Conservation (phyloP, 805 yeast genomes). For the Ogataea methanolica region DNA sequence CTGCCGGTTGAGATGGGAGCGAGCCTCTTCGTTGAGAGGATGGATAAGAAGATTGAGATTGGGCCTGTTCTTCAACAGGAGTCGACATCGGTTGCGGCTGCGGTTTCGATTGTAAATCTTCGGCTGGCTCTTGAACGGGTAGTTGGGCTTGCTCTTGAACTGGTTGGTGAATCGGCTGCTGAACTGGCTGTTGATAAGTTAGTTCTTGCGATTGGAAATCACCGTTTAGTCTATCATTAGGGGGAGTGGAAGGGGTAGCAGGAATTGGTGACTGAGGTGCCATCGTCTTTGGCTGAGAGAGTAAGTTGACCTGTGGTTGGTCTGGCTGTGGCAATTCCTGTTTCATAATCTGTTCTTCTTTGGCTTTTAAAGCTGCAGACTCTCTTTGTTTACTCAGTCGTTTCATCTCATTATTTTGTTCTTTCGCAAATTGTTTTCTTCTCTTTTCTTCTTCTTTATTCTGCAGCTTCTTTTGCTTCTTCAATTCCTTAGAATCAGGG, state of each 20-base stretch:
- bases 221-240: too few species aligned
- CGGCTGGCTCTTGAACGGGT: too few species aligned
- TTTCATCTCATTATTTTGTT: constrained; percentile 21
- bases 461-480: constrained; percentile 11
- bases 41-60: too few species aligned
- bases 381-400: constrained; percentile 22
- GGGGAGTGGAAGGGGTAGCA: not conserved
- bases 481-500: constrained; percentile 11
- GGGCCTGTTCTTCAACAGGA: too few species aligned
- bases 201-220: constrained; percentile 1
- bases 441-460: constrained; percentile 18
- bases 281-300: not conserved
- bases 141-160: too few species aligned
- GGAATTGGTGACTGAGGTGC: constrained; percentile 1
- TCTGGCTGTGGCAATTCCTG: not conserved
- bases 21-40: too few species aligned
- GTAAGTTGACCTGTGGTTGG: not conserved
- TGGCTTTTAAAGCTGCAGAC: constrained; percentile 17
- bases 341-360: not conserved
- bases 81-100: too few species aligned
- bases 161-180: too few species aligned
- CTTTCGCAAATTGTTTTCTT: constrained; percentile 18
- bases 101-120: too few species aligned
- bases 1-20: too few species aligned
- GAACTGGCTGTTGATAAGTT: not conserved